Evolutionary conservation across 2,329 filamentous ascomycete species (phyloP).

Genomic region (Xylariales sp.): DNA sequence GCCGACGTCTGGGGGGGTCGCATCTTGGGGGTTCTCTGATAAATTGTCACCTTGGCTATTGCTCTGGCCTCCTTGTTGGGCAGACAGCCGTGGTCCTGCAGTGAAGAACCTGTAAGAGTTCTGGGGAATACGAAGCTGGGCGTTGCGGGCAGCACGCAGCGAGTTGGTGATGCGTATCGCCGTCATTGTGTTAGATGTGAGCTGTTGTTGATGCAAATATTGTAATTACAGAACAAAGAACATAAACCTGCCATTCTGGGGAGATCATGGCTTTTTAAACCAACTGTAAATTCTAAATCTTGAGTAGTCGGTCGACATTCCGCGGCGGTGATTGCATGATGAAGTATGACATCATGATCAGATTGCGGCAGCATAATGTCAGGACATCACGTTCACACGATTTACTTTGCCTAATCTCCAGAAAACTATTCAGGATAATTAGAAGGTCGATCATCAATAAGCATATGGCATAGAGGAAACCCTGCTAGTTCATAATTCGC

Average conservation of each 20-base stretch:
- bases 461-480: no score
- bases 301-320: not conserved
- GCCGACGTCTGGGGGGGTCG: slow-evolving; percentile 32
- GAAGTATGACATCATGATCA: not conserved
- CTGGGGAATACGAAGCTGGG: slow-evolving; percentile 15
- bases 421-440: no score
- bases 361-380: not conserved
- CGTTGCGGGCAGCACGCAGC: slow-evolving; percentile 15
- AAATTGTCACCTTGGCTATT: slow-evolving; percentile 31
- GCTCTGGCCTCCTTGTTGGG: slow-evolving; percentile 32
- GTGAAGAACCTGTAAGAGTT: slow-evolving; percentile 17
- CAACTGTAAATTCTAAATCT: no score
- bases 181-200: slow-evolving; percentile 17
- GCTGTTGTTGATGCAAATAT: not conserved
- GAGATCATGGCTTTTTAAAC: no score
- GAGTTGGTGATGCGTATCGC: slow-evolving; percentile 20
- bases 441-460: no score
- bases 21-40: slow-evolving; percentile 39
- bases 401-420: no score
- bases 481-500: no score
- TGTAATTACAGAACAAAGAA: not conserved
- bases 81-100: slow-evolving; percentile 12
- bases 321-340: not conserved
- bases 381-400: not conserved
- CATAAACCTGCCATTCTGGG: not conserved